phyloP scores from a whole-genome alignment of 495 filamentous ascomycete species.

The Hypoxylon cercidicola region DNA sequence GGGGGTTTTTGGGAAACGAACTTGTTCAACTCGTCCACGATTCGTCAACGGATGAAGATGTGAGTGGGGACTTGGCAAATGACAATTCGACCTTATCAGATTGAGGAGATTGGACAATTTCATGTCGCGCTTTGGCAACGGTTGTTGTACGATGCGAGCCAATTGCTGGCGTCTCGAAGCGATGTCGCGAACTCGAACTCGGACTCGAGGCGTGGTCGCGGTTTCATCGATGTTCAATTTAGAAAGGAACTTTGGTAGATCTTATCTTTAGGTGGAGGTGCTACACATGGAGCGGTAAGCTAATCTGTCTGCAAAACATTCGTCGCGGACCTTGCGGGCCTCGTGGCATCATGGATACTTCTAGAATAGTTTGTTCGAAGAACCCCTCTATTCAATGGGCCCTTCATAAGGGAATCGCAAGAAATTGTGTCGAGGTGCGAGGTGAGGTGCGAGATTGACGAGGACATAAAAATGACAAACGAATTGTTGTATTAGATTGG shows the following conservation, averaged over 20 bases:
- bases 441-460: too few species aligned
- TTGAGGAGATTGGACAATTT: conserved; percentile 36
- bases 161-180: conserved; percentile 31
- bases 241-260: conserved; percentile 1
- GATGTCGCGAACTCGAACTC: conserved; percentile 14
- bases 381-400: background rate
- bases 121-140: conserved; percentile 19
- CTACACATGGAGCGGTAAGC: background rate
- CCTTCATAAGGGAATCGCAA: too few species aligned
- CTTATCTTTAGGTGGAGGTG: conserved; percentile 1
- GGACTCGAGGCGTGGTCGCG: background rate
- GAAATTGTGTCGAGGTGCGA: too few species aligned
- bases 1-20: conserved; percentile 22
- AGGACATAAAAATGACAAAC: background rate
- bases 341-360: background rate
- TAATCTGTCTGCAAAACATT: background rate
- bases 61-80: conserved; percentile 25
- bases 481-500: conserved; percentile 7
- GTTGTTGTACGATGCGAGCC: conserved; percentile 33
- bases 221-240: conserved; percentile 22
- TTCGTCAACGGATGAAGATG: conserved; percentile 21
- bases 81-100: conserved; percentile 27
- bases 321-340: too few species aligned
- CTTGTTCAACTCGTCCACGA: conserved; percentile 16
- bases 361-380: background rate